Evolutionary conservation across 2,329 filamentous ascomycete species (phyloP).

Genomic region (Bertia moriformis): DNA sequence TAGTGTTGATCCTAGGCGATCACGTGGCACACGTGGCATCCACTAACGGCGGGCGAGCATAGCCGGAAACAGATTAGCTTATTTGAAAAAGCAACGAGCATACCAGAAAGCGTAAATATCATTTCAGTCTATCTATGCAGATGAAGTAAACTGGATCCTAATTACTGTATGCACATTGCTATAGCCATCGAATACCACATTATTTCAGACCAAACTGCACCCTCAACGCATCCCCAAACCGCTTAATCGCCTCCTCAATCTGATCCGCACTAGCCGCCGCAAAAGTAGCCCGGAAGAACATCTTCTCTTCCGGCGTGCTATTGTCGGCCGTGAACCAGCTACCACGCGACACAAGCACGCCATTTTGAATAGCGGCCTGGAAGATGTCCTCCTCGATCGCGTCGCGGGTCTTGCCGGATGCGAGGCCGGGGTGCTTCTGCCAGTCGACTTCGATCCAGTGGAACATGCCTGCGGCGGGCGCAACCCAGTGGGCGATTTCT

Average conservation of each 20-base stretch:
- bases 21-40: too few relatives aligned
- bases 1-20: too few relatives aligned
- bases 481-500: constrained; percentile 8
- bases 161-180: too few relatives aligned
- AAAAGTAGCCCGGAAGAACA: constrained; percentile 86
- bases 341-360: constrained; percentile 69
- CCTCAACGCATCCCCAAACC: constrained; percentile 64
- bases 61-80: too few relatives aligned
- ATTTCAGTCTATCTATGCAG: background rate
- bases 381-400: constrained; percentile 75
- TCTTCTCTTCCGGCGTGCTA: constrained; percentile 37
- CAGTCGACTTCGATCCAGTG: background rate
- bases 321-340: constrained; percentile 81
- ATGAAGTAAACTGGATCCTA: too few relatives aligned
- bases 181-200: too few relatives aligned
- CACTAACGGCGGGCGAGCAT: too few relatives aligned
- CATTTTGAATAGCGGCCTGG: constrained; percentile 56
- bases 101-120: too few relatives aligned
- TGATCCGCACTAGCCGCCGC: constrained; percentile 61
- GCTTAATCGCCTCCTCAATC: constrained; percentile 57
- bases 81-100: background rate
- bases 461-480: constrained; percentile 11
- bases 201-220: constrained; percentile 34
- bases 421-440: background rate
- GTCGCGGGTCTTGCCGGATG: background rate